Percentiles rank a stretch among this genome's conserved stretches.
phyloP scores from a whole-genome alignment of 495 filamentous ascomycete genomes.

The Aspergillus diversus region DNA sequence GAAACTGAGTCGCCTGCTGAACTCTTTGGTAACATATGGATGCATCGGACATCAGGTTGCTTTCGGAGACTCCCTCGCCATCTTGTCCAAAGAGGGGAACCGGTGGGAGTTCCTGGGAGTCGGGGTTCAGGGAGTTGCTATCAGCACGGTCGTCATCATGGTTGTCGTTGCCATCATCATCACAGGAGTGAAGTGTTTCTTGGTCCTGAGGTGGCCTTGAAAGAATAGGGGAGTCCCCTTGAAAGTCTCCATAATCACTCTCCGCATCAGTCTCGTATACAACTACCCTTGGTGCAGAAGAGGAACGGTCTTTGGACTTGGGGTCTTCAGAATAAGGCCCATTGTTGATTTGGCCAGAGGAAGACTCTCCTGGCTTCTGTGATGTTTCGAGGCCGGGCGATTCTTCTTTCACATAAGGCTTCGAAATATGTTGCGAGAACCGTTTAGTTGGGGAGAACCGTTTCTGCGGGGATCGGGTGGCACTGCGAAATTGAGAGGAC shows the following conservation, averaged over 20 bases:
- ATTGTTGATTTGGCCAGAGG: background rate
- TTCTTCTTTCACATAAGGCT: conserved; percentile 33
- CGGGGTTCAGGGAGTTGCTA: conserved; percentile 25
- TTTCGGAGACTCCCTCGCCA: conserved; percentile 31
- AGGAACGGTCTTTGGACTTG: background rate
- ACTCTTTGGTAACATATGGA: conserved; percentile 46
- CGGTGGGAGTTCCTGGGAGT: conserved; percentile 44
- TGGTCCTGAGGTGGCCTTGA: conserved; percentile 21
- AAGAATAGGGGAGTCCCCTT: conserved; percentile 24
- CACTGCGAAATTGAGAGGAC: conserved; percentile 43
- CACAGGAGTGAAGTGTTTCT: background rate
- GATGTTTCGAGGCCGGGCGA: conserved; percentile 10
- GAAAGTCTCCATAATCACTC: conserved; percentile 38
- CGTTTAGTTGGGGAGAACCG: conserved; percentile 22
- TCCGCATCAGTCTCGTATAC: conserved; percentile 53
- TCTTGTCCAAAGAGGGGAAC: conserved; percentile 25
- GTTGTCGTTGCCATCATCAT: conserved; percentile 6
- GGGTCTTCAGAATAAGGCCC: too few relatives aligned
- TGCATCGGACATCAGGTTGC: conserved; percentile 42
- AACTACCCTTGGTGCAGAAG: conserved; percentile 36
- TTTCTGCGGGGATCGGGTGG: conserved; percentile 37
- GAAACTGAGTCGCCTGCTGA: conserved; percentile 48
- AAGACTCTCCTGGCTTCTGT: background rate
- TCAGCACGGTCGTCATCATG: conserved; percentile 13
- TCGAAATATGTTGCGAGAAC: conserved; percentile 4